phyloP scores from a whole-genome alignment of 257 asterid species.

The Paulownia fortunei region DNA sequence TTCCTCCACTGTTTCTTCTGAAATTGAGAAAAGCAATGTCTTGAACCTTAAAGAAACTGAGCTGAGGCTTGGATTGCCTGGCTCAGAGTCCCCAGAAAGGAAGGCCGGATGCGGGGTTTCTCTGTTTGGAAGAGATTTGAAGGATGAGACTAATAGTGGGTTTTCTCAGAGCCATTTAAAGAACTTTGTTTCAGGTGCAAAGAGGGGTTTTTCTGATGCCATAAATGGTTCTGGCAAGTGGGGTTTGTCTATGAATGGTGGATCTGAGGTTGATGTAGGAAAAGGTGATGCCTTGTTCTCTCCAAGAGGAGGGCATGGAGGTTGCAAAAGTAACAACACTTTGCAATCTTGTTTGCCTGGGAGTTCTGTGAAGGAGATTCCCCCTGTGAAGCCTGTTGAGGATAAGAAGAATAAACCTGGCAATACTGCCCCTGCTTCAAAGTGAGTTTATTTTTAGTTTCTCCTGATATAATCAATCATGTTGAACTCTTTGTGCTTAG shows the following conservation, averaged over 20 bases:
- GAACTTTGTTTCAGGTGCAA: conserved; percentile 61
- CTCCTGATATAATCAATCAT: neutral
- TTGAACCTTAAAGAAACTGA: conserved; percentile 72
- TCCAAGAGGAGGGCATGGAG: conserved; percentile 36
- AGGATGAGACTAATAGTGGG: conserved; percentile 46
- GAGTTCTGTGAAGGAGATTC: conserved; percentile 41
- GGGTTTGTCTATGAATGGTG: conserved; percentile 62
- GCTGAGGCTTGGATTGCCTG: conserved; percentile 88
- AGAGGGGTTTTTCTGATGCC: conserved; percentile 79
- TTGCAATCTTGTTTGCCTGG: conserved; percentile 29
- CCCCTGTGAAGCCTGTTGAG: conserved; percentile 46
- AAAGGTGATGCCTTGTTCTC: conserved; percentile 44
- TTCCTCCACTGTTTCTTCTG: conserved; percentile 36
- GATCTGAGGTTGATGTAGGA: conserved; percentile 58
- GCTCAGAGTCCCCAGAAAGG: conserved; percentile 62
- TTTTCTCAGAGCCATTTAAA: conserved; percentile 39
- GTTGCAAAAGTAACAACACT: conserved; percentile 27
- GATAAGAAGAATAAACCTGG: conserved; percentile 49
- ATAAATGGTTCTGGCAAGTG: conserved; percentile 75
- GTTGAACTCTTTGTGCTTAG: neutral
- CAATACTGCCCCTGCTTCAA: conserved; percentile 65
- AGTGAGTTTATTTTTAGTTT: conserved; percentile 43
- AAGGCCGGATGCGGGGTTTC: conserved; percentile 52
- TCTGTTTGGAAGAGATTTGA: conserved; percentile 62
- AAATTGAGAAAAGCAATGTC: conserved; percentile 29